A percentile compares a stretch with the other conserved stretches of the same genome.
Evolutionary conservation across 1,139 yeast genomes (phyloP).

Genomic region (Suhomyces maxii): DNA sequence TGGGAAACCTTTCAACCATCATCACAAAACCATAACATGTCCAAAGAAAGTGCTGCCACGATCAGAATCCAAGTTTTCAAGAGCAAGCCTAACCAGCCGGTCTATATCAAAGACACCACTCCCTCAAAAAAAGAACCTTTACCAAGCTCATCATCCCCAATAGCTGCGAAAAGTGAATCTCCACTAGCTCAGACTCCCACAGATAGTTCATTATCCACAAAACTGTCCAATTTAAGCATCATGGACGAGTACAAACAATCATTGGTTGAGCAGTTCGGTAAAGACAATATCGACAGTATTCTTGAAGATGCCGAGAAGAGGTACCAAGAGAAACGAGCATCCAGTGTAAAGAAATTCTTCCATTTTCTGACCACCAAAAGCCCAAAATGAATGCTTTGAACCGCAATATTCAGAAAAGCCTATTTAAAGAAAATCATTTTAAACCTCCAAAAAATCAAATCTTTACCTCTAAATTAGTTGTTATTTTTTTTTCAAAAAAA

Average conservation of each 20-base stretch:
- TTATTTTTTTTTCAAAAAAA: neutral
- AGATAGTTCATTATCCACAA: too few species aligned
- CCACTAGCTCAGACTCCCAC: too few species aligned
- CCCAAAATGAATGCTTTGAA: neutral
- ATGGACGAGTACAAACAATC: neutral
- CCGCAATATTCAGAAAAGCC: too few species aligned
- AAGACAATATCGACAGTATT: neutral
- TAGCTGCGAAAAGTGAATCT: too few species aligned
- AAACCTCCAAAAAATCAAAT: too few species aligned
- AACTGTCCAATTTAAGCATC: neutral
- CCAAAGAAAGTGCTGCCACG: neutral
- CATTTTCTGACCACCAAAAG: neutral
- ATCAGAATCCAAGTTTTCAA: neutral
- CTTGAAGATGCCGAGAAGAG: slow-evolving; percentile 2
- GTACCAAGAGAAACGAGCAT: neutral
- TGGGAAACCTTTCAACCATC: neutral
- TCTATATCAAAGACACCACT: too few species aligned
- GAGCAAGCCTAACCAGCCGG: neutral
- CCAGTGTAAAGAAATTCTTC: neutral
- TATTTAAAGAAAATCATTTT: too few species aligned
- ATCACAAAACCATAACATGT: neutral
- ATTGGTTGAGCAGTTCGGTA: slow-evolving; percentile 4
- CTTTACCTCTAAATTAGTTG: too few species aligned
- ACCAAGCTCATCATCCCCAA: neutral
- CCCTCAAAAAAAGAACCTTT: too few species aligned